phyloP scores from a whole-genome alignment of 2,329 filamentous ascomycete genomes.

The Epichloe gansuensis region DNA sequence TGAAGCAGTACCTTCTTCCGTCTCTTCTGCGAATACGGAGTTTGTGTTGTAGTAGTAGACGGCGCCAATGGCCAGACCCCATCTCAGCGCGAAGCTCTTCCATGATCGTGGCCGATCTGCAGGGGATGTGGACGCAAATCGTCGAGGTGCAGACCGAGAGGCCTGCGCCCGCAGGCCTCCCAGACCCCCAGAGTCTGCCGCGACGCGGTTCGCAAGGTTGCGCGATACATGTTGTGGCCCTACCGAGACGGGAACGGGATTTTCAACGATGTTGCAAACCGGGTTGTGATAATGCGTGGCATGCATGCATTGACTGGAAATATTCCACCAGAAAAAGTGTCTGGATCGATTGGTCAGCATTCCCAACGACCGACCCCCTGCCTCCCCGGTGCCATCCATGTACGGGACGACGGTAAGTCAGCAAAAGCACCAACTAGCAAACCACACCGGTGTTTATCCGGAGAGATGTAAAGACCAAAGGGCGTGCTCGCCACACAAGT shows the following conservation, averaged over 20 bases:
- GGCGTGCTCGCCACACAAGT: neutral
- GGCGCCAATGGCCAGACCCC: conserved; percentile 62
- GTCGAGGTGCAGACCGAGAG: conserved; percentile 30
- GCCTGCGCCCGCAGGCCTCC: conserved; percentile 25
- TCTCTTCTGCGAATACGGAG: conserved; percentile 74
- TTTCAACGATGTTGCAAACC: neutral
- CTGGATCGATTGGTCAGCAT: conserved; percentile 5
- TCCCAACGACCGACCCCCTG: neutral
- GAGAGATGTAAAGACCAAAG: neutral
- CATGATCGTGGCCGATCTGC: conserved; percentile 62
- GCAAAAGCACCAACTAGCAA: neutral
- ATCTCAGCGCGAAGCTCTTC: conserved; percentile 64
- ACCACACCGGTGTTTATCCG: conserved; percentile 1
- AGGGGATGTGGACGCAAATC: conserved; percentile 40
- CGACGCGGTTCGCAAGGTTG: conserved; percentile 35
- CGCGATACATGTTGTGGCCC: conserved; percentile 36
- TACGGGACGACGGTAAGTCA: no score
- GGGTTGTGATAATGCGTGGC: neutral
- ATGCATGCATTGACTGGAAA: neutral
- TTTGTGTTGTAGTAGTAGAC: conserved; percentile 95
- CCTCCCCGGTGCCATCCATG: no score
- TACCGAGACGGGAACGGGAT: neutral
- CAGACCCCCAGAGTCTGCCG: conserved; percentile 30
- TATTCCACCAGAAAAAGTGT: neutral
- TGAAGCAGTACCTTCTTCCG: conserved; percentile 25